Conservation (phyloP, 139 green algal species). For the Picochlorum sp. region DNA sequence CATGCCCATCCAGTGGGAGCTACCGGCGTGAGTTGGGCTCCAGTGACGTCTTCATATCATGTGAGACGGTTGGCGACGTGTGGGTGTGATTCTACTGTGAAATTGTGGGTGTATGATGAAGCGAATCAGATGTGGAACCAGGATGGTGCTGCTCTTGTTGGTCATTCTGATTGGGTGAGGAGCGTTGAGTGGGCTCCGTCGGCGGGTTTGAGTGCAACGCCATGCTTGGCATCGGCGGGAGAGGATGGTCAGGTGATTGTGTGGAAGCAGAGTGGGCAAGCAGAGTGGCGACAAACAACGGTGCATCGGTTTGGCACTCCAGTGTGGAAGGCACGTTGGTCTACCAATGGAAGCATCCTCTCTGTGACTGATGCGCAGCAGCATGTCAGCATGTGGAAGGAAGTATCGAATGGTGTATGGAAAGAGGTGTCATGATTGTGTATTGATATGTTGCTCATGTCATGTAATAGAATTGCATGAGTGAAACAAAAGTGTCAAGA, state of each 20-base stretch:
- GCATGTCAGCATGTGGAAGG: slow-evolving; percentile 93
- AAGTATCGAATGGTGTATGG: slow-evolving; percentile 84
- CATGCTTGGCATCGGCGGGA: slow-evolving; percentile 72
- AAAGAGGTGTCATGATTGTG: slow-evolving; percentile 50
- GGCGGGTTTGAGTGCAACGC: slow-evolving; percentile 72
- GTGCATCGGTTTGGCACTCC: slow-evolving; percentile 62
- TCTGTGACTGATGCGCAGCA: slow-evolving; percentile 69
- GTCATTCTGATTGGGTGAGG: slow-evolving; percentile 90
- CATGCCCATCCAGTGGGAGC: slow-evolving; percentile 74
- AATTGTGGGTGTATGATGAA: slow-evolving; percentile 60
- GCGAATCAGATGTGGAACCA: slow-evolving; percentile 50
- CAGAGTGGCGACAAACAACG: slow-evolving; percentile 50
- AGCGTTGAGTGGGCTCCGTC: slow-evolving; percentile 94
- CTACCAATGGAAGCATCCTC: slow-evolving; percentile 81
- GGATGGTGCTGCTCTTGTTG: slow-evolving; percentile 55
- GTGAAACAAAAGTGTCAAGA: too few species aligned
- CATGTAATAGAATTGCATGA: too few species aligned
- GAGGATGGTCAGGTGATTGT: slow-evolving; percentile 88
- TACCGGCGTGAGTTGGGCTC: slow-evolving; percentile 84
- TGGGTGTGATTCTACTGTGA: slow-evolving; percentile 87
- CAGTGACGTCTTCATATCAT: slow-evolving; percentile 52
- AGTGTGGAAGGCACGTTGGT: slow-evolving; percentile 92
- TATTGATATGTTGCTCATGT: too few species aligned
- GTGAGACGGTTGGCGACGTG: slow-evolving; percentile 62
- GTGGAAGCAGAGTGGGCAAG: slow-evolving; percentile 56